Base-by-base conservation (phyloP, 306 rosid species). In the Citrullus colocynthis region DNA sequence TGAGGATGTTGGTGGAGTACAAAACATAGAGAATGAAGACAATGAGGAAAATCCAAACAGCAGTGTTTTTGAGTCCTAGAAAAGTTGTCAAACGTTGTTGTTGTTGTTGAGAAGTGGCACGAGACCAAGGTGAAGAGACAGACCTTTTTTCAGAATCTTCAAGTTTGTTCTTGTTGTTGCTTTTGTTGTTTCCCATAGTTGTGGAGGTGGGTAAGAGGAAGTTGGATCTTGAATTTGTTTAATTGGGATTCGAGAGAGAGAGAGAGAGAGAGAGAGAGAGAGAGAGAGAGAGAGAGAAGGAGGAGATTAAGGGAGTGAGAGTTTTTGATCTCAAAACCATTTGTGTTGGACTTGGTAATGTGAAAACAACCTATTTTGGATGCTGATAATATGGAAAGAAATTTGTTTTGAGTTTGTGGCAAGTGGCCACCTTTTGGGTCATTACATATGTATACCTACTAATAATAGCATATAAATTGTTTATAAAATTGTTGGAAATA, bases 1-100 rank as follows among this genome's bases (percentile, higher is more conserved):
- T 48, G 78, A 90, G 90, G 78, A 90, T 71, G 45, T 88, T 90
- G 78, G 87, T 84, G 42, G 92, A 89, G 83, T 88, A 86, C 59
- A 92, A 83, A 49, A 92, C 75, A 80, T 85, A 90, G 48, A 92
- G 28, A 18, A 85, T 66, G 78, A 84, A 82, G 66, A 83, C 56
- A 66, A 69, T 13, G 62, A 87, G 55, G 77, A 95, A 76, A 59
- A 87, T 62, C 93, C 93, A 90, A 39, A 88, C 62, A 69, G 85
- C 51, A 76, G 86, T 82, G 81, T 74, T 84, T 84, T 84, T 85
- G 62, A 83, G 16, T 83, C 67, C 60, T 75, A 28, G 54, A 56
- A 78, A 71, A 20, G 75, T n/a, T 55, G 18, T 75, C 3, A 28
- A 17, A 28, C 88, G 90, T 11, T 60, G 71, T 56, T 79, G 86